These are phyloP conservation scores for Claviceps quebecensis DNA, from an alignment of 2,329 filamentous ascomycete genomes.

Conservation along the genomic window DNA sequence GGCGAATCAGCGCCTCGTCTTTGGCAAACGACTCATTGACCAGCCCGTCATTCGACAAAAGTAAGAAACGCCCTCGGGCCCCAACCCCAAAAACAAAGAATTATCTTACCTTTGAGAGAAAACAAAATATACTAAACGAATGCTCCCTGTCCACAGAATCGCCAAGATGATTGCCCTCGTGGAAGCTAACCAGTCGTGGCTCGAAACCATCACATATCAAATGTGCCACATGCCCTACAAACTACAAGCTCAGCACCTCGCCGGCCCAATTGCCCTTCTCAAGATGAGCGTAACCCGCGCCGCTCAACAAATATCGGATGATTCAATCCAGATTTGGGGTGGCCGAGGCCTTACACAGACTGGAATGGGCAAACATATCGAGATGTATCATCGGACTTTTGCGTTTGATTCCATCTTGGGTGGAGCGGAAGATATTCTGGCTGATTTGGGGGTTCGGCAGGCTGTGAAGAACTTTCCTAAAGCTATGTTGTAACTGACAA, in stretches of 20 bases:
- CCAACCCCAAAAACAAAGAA: not conserved
- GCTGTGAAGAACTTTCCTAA: conserved; percentile 78
- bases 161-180: conserved; percentile 76
- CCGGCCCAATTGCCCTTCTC: conserved; percentile 68
- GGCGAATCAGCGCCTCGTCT: conserved; percentile 75
- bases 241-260: conserved; percentile 59
- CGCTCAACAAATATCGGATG: conserved; percentile 72
- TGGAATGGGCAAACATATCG: conserved; percentile 70
- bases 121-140: too few relatives aligned
- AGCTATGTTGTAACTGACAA: conserved; percentile 49
- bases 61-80: conserved; percentile 27
- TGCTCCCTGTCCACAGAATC: conserved; percentile 31
- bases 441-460: conserved; percentile 69
- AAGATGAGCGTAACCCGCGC: conserved; percentile 67
- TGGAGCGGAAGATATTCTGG: conserved; percentile 71
- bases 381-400: conserved; percentile 74
- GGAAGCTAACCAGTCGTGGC: conserved; percentile 75
- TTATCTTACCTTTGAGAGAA: too few relatives aligned
- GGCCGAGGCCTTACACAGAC: conserved; percentile 66
- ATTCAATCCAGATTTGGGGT: conserved; percentile 75
- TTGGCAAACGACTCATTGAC: conserved; percentile 67
- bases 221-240: conserved; percentile 77
- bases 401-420: conserved; percentile 71
- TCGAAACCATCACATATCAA: conserved; percentile 73
- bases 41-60: conserved; percentile 76